Evolutionary conservation across 1,284 basidiomycete species (phyloP).

Genomic region (Marasmius fiardii): DNA sequence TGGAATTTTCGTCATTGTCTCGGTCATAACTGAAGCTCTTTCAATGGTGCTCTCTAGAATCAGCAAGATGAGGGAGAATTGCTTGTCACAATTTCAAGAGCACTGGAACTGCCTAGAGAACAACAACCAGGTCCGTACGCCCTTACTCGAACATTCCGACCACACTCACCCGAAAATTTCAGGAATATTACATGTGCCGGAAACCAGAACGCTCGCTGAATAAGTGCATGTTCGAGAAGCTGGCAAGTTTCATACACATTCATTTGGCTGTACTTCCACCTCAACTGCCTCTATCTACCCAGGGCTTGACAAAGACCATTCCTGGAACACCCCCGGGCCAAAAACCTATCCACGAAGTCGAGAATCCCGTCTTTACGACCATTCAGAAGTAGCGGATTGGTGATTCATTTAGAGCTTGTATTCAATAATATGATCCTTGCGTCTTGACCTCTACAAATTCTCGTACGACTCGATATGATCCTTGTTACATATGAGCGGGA

Average conservation of each 20-base stretch:
- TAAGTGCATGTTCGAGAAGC: constrained; percentile 95
- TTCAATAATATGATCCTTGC: not conserved
- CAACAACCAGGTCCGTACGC: constrained; percentile 82
- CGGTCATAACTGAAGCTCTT: not conserved
- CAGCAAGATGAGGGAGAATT: constrained; percentile 90
- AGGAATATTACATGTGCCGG: constrained; percentile 92
- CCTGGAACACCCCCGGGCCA: constrained; percentile 87
- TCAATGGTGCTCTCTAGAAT: constrained; percentile 54
- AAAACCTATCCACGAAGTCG: constrained; percentile 87
- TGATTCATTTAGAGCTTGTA: not conserved
- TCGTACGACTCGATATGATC: no score
- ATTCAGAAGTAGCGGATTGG: constrained; percentile 11
- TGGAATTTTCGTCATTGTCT: constrained; percentile 18
- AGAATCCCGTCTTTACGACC: constrained; percentile 71
- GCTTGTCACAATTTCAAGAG: constrained; percentile 83
- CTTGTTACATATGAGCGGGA: no score
- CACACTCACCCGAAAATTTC: constrained; percentile 10
- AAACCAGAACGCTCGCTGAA: constrained; percentile 90
- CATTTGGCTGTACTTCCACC: not conserved
- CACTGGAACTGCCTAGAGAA: constrained; percentile 96
- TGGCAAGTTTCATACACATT: constrained; percentile 52
- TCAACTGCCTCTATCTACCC: constrained; percentile 2
- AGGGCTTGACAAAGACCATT: constrained; percentile 93
- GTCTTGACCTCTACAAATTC: not conserved
- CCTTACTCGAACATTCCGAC: not conserved